A percentile compares a stretch with the other conserved stretches of the same genome.
phyloP scores from a whole-genome alignment of 2,329 filamentous ascomycete species.

The Aspergillus nomiae region DNA sequence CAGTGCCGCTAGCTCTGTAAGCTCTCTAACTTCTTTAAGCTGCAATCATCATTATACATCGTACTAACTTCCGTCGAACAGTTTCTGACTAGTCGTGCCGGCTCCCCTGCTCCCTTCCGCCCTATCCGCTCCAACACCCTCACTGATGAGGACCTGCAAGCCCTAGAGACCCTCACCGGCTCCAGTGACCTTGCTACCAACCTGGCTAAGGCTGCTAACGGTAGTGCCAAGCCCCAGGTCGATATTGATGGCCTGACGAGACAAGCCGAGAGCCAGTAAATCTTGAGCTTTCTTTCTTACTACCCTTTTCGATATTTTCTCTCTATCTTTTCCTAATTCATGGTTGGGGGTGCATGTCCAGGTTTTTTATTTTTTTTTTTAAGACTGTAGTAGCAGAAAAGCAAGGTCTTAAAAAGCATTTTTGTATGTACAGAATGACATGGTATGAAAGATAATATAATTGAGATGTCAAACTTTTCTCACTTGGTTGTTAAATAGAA shows the following conservation, averaged over 20 bases:
- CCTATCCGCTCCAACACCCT: slow-evolving; percentile 57
- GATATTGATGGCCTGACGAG: slow-evolving; percentile 42
- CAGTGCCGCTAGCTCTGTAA: slow-evolving; percentile 81
- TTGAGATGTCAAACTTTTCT: neutral
- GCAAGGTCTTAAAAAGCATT: neutral
- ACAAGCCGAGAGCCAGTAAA: slow-evolving; percentile 37
- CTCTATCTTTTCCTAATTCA: slow-evolving; percentile 2
- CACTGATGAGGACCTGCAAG: slow-evolving; percentile 46
- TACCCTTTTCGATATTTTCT: neutral
- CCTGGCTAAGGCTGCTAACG: slow-evolving; percentile 22
- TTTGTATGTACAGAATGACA: slow-evolving; percentile 8
- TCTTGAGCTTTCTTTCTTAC: neutral
- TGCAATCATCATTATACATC: neutral
- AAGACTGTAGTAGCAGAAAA: neutral
- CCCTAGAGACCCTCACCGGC: slow-evolving; percentile 43
- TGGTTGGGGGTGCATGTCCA: neutral
- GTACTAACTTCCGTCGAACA: slow-evolving; percentile 37
- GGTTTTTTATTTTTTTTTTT: neutral
- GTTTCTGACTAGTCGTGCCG: slow-evolving; percentile 72
- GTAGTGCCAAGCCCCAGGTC: slow-evolving; percentile 33
- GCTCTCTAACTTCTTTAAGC: slow-evolving; percentile 32
- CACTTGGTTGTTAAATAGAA: neutral
- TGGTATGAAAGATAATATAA: slow-evolving; percentile 7
- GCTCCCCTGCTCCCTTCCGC: slow-evolving; percentile 67
- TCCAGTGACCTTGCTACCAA: slow-evolving; percentile 21